Percentiles rank a stretch among this genome's conserved stretches.
phyloP scores from a whole-genome alignment of 1,139 yeast species.

The Meyerozyma carpophila region DNA sequence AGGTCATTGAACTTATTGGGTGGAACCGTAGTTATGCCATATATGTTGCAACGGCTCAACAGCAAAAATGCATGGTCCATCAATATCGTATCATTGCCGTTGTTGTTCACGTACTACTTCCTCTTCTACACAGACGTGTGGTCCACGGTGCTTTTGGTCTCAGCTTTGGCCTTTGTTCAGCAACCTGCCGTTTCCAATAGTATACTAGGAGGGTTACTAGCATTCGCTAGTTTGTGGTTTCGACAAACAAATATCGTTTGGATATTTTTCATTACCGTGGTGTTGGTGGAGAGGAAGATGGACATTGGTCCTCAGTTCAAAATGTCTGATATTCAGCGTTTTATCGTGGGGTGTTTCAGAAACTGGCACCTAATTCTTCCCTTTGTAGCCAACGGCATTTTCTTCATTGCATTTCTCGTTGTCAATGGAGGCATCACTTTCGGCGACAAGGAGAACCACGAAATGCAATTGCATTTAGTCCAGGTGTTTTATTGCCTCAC shows the following conservation, averaged over 20 bases:
- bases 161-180: conserved; percentile 33
- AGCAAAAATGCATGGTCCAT: conserved; percentile 38
- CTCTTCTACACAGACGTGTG: conserved; percentile 91
- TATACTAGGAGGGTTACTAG: conserved; percentile 37
- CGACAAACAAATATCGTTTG: conserved; percentile 91
- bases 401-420: conserved; percentile 53
- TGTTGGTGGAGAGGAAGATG: conserved; percentile 48
- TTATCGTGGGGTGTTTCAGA: conserved; percentile 16
- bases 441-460: conserved; percentile 86
- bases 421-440: conserved; percentile 77
- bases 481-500: conserved; percentile 76
- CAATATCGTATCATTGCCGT: conserved; percentile 57
- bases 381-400: conserved; percentile 42
- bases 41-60: conserved; percentile 21
- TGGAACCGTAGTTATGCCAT: conserved; percentile 51
- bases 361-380: conserved; percentile 40
- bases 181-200: conserved; percentile 16
- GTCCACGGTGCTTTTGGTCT: conserved; percentile 68
- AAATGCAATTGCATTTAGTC: conserved; percentile 62
- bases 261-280: conserved; percentile 60
- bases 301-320: conserved; percentile 7
- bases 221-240: conserved; percentile 59
- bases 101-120: conserved; percentile 65
- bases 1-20: conserved; percentile 63
- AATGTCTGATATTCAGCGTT: conserved; percentile 5